phyloP scores from a whole-genome alignment of 208 protist genomes.

The Trypanosoma conorhini region DNA sequence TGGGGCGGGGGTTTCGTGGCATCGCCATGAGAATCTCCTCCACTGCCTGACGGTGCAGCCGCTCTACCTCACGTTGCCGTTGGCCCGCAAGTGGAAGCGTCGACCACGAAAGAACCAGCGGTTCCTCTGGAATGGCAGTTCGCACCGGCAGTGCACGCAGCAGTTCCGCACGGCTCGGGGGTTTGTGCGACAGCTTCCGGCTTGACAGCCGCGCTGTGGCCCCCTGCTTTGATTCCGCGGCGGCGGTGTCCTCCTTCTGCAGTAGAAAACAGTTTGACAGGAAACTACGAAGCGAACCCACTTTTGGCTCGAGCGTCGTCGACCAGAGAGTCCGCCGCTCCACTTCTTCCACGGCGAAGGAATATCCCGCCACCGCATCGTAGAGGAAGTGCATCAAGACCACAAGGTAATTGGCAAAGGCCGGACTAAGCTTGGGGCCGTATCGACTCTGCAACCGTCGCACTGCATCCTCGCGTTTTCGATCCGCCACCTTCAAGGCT shows the following conservation, averaged over 20 bases:
- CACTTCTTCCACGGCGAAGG: constrained; percentile 61
- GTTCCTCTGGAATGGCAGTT: constrained; percentile 21
- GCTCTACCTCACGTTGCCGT: constrained; percentile 44
- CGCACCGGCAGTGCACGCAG: constrained; percentile 56
- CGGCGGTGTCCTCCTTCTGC: constrained; percentile 16
- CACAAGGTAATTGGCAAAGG: constrained; percentile 48
- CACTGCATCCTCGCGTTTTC: constrained; percentile 41
- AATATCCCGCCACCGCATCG: constrained; percentile 75
- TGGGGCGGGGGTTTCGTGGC: constrained; percentile 64
- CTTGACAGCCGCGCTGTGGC: constrained; percentile 27
- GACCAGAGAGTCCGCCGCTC: constrained; percentile 64
- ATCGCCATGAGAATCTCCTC: constrained; percentile 89
- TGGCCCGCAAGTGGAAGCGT: constrained; percentile 52
- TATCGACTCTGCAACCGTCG: constrained; percentile 65
- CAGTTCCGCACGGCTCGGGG: constrained; percentile 20
- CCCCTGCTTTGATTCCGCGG: constrained; percentile 24
- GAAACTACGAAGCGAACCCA: constrained; percentile 52
- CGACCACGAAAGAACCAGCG: constrained; percentile 49
- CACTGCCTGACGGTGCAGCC: constrained; percentile 51
- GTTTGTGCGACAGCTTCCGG: constrained; percentile 22
- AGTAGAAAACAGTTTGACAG: constrained; percentile 66
- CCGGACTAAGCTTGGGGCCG: constrained; percentile 44
- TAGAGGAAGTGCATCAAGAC: constrained; percentile 79
- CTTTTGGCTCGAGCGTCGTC: constrained; percentile 57
- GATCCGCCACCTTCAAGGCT: constrained; percentile 27